phyloP scores from a whole-genome alignment of 805 yeast genomes.

The Saccharomycopsis sp. region DNA sequence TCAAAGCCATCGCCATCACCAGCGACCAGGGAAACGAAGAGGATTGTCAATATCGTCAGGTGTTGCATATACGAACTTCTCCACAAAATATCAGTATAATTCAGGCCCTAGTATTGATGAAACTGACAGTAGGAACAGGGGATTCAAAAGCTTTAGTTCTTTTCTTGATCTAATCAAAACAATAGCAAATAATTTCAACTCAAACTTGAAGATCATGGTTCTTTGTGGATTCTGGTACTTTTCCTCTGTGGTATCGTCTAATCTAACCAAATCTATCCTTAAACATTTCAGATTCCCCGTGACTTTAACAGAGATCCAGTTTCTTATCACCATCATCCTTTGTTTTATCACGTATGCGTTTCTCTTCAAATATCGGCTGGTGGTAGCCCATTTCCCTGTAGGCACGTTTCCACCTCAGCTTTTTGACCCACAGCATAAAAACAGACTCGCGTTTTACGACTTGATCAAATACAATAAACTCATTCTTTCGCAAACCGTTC shows the following conservation, averaged over 20 bases:
- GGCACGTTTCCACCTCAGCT: constrained; percentile 31
- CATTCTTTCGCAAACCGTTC: constrained; percentile 63
- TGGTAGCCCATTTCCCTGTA: constrained; percentile 28
- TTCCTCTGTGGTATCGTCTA: constrained; percentile 72
- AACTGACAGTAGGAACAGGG: background rate
- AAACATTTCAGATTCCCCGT: constrained; percentile 69
- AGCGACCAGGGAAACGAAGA: constrained; percentile 7
- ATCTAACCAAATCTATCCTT: constrained; percentile 73
- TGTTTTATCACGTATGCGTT: constrained; percentile 42
- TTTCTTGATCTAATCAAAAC: background rate
- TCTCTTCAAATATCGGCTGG: constrained; percentile 31
- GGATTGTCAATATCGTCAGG: constrained; percentile 19
- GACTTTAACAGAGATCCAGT: constrained; percentile 86
- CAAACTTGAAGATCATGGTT: constrained; percentile 34
- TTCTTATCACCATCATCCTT: constrained; percentile 59
- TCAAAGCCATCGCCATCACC: background rate
- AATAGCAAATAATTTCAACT: background rate
- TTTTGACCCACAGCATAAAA: constrained; percentile 27
- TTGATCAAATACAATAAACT: constrained; percentile 50
- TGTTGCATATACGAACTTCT: constrained; percentile 21
- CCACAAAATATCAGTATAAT: constrained; percentile 3
- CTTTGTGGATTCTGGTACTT: constrained; percentile 77
- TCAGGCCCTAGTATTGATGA: background rate
- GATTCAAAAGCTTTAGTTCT: background rate
- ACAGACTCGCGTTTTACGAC: constrained; percentile 23